Percentiles rank a stretch among this genome's conserved stretches.
Evolutionary conservation across 306 rosid species (phyloP).

Genomic region (Hippophae rhamnoides): DNA sequence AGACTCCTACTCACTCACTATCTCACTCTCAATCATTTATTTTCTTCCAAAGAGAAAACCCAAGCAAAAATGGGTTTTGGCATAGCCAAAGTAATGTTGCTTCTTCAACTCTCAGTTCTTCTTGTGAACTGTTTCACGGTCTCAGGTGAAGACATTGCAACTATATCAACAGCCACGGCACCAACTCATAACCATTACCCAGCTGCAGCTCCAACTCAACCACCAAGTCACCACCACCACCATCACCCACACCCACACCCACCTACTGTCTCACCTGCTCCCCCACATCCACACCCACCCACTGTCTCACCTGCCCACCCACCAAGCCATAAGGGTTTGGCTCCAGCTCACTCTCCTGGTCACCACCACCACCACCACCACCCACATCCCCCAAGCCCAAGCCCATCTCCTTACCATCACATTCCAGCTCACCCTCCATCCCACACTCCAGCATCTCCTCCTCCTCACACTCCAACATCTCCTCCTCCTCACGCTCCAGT

Average conservation of each 20-base stretch:
- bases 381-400: constrained; percentile 1
- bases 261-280: constrained; percentile 14
- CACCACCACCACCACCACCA: constrained; percentile 10
- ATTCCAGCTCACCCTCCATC: constrained; percentile 12
- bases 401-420: constrained; percentile 9
- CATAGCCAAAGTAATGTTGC: neutral
- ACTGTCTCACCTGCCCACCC: constrained; percentile 14
- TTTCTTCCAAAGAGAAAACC: neutral
- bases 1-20: neutral
- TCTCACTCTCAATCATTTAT: neutral
- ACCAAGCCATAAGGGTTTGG: neutral
- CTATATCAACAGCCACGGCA: constrained; percentile 6
- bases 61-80: constrained; percentile 11
- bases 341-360: neutral
- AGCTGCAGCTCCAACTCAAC: constrained; percentile 6
- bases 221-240: constrained; percentile 18
- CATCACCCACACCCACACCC: constrained; percentile 25
- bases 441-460: constrained; percentile 20
- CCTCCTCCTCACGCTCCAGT: constrained; percentile 18
- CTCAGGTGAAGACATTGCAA: constrained; percentile 3
- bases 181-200: constrained; percentile 16
- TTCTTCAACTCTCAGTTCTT: constrained; percentile 12
- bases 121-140: constrained; percentile 21
- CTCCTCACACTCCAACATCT: constrained; percentile 17
- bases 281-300: constrained; percentile 16